Evolutionary conservation across 371 early-diverging fungal species (phyloP).

Genomic region (Parasitella parasitica): DNA sequence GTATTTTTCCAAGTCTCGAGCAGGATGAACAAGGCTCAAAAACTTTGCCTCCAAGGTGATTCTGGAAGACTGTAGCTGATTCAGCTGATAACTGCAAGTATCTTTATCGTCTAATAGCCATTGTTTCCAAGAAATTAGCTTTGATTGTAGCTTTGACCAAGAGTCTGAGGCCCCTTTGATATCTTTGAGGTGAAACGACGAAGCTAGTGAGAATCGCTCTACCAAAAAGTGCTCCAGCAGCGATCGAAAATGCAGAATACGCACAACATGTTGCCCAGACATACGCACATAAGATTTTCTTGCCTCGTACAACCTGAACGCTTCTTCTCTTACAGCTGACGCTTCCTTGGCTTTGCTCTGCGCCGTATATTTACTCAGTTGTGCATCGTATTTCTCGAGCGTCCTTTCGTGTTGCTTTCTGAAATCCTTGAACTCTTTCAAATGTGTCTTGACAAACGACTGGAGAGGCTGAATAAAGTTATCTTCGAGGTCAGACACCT

Average conservation of each 20-base stretch:
- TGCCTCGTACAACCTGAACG: constrained; percentile 64
- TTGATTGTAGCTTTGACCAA: constrained; percentile 38
- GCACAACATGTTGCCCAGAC: constrained; percentile 47
- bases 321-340: constrained; percentile 67
- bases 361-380: constrained; percentile 55
- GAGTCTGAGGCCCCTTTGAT: constrained; percentile 35
- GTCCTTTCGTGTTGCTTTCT: constrained; percentile 59
- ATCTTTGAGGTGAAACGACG: constrained; percentile 38
- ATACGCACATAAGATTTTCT: constrained; percentile 64
- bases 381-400: constrained; percentile 65
- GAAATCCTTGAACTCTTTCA: constrained; percentile 65
- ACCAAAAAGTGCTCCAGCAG: constrained; percentile 42
- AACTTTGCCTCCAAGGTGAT: constrained; percentile 30
- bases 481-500: constrained; percentile 62
- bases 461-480: constrained; percentile 61
- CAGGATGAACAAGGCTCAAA: constrained; percentile 36
- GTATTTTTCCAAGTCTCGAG: constrained; percentile 33
- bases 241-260: constrained; percentile 44
- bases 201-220: constrained; percentile 38
- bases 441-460: constrained; percentile 59
- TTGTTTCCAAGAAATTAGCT: constrained; percentile 39
- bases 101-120: constrained; percentile 45
- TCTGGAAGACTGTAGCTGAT: constrained; percentile 22
- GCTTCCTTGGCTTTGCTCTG: constrained; percentile 69
- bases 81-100: constrained; percentile 42